Evolutionary conservation across 495 filamentous ascomycete species (phyloP).

Genomic region (Tuber melanosporum): DNA sequence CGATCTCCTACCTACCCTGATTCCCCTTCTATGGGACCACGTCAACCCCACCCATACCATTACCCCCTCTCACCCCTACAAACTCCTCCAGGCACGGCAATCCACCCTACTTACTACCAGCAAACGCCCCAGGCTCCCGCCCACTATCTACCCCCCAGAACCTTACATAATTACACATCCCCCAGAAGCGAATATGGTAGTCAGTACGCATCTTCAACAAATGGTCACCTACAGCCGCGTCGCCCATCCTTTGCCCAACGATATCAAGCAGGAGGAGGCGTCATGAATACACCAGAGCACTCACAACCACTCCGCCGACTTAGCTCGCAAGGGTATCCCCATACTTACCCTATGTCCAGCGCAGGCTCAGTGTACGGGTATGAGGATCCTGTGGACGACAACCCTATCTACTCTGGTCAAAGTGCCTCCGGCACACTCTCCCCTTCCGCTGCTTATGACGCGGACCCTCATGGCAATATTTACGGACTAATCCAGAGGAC

Average conservation of each 20-base stretch:
- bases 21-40: slow-evolving; percentile 9
- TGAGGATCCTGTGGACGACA: slow-evolving; percentile 31
- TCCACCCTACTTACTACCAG: slow-evolving; percentile 26
- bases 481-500: slow-evolving; percentile 37
- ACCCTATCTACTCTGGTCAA: slow-evolving; percentile 28
- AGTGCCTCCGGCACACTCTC: slow-evolving; percentile 13
- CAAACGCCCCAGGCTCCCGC: slow-evolving; percentile 27
- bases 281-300: slow-evolving; percentile 1
- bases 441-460: slow-evolving; percentile 29
- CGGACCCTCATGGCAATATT: slow-evolving; percentile 36
- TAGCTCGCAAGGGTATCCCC: slow-evolving; percentile 30
- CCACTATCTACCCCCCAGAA: slow-evolving; percentile 29
- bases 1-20: slow-evolving; percentile 30
- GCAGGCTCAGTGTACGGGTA: slow-evolving; percentile 27
- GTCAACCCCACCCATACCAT: slow-evolving; percentile 27
- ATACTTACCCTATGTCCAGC: slow-evolving; percentile 26
- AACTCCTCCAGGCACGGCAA: slow-evolving; percentile 24
- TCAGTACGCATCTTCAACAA: slow-evolving; percentile 33
- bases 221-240: slow-evolving; percentile 26
- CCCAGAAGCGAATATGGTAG: slow-evolving; percentile 29
- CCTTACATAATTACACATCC: slow-evolving; percentile 29
- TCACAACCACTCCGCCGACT: slow-evolving; percentile 20
- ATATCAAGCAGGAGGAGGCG: slow-evolving; percentile 28
- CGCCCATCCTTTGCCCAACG: slow-evolving; percentile 28
- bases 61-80: slow-evolving; percentile 31